Conservation (phyloP, 2,329 filamentous ascomycete genomes). For the Fusarium pseudograminearum region DNA sequence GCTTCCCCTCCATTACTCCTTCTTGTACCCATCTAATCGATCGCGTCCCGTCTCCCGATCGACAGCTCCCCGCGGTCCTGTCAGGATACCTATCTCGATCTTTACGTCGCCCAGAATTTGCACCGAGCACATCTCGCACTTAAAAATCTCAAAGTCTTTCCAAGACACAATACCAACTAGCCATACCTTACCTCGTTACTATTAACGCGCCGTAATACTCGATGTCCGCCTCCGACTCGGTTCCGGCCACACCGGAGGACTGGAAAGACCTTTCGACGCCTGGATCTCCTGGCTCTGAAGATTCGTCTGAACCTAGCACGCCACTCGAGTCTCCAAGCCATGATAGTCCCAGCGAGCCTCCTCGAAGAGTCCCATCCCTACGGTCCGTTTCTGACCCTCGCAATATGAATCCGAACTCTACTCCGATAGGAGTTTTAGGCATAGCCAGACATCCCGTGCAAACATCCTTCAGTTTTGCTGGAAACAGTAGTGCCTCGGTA, state of each 20-base stretch:
- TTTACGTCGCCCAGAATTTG: constrained; percentile 28
- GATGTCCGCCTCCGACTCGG: constrained; percentile 52
- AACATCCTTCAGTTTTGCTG: constrained; percentile 53
- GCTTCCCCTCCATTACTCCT: constrained; percentile 44
- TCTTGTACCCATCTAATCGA: constrained; percentile 46
- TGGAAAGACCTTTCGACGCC: constrained; percentile 54
- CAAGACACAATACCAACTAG: background rate
- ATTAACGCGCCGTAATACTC: constrained; percentile 19
- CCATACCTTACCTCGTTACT: constrained; percentile 2
- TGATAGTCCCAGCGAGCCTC: constrained; percentile 52
- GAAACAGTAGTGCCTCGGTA: constrained; percentile 49
- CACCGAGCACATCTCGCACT: constrained; percentile 5
- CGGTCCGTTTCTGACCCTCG: constrained; percentile 71
- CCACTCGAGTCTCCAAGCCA: constrained; percentile 58
- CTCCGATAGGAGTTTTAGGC: constrained; percentile 81
- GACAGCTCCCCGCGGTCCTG: constrained; percentile 31
- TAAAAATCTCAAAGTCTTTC: constrained; percentile 2
- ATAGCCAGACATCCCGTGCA: constrained; percentile 67
- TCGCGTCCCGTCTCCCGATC: constrained; percentile 44
- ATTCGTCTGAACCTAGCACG: constrained; percentile 62
- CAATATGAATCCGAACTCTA: constrained; percentile 85
- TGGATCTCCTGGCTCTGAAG: constrained; percentile 59
- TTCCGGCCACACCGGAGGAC: constrained; percentile 63
- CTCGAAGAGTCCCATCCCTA: constrained; percentile 68
- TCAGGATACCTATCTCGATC: constrained; percentile 37